Conservation (phyloP, 2,329 filamentous ascomycete species). For the Piedraia hortae region DNA sequence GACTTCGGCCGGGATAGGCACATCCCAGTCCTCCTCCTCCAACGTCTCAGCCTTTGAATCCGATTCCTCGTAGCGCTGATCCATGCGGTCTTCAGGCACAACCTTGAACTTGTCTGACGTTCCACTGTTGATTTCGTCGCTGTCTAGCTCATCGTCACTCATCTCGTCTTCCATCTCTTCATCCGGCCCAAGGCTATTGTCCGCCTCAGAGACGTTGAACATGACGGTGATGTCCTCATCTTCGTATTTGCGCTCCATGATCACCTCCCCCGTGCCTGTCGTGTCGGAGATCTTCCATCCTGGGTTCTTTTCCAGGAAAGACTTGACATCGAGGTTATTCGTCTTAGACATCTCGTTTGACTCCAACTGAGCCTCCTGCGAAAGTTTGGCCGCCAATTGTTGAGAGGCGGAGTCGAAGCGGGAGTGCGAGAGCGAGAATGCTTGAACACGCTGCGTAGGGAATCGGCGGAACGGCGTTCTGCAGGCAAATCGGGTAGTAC, state of each 20-base stretch:
- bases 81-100: conserved; percentile 29
- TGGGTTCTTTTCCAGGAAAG: conserved; percentile 55
- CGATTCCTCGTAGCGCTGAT: conserved; percentile 28
- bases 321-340: conserved; percentile 35
- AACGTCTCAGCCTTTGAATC: too few species aligned
- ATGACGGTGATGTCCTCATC: conserved; percentile 67
- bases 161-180: conserved; percentile 25
- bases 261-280: conserved; percentile 64
- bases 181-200: conserved; percentile 28
- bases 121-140: too few species aligned
- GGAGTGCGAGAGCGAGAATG: conserved; percentile 18
- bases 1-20: conserved; percentile 51
- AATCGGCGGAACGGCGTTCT: too few species aligned
- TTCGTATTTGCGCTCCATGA: conserved; percentile 54
- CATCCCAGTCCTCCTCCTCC: conserved; percentile 22
- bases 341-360: conserved; percentile 29
- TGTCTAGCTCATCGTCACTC: conserved; percentile 14
- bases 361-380: conserved; percentile 63
- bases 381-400: conserved; percentile 65
- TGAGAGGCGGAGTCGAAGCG: conserved; percentile 30
- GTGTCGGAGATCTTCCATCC: conserved; percentile 51
- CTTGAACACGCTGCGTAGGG: too few species aligned
- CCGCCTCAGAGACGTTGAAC: conserved; percentile 56
- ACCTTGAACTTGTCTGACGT: conserved; percentile 23
- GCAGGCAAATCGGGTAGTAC: too few species aligned